Evolutionary conservation across 257 asterid genomes (phyloP).

Genomic region (Orobanche coerulescens): DNA sequence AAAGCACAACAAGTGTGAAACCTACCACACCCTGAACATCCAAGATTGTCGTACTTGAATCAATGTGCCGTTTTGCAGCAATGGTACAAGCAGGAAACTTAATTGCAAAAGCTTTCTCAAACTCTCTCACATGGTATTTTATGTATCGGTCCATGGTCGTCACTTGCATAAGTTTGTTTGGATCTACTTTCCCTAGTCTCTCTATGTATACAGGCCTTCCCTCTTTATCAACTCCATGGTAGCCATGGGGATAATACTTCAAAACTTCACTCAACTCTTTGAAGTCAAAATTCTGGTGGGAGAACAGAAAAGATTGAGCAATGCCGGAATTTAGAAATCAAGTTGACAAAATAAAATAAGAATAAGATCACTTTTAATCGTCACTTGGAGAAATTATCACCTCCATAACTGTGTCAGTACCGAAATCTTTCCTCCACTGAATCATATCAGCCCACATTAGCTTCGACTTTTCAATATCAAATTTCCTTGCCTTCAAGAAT

Average conservation of each 20-base stretch:
- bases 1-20: slow-evolving; percentile 16
- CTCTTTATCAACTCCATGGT: slow-evolving; percentile 80
- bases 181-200: slow-evolving; percentile 78
- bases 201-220: slow-evolving; percentile 86
- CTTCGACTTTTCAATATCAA: slow-evolving; percentile 68
- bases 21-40: slow-evolving; percentile 91
- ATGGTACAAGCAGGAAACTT: slow-evolving; percentile 86
- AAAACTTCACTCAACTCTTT: slow-evolving; percentile 65
- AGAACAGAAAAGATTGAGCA: slow-evolving; percentile 5
- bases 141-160: slow-evolving; percentile 70
- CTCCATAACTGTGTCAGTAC: slow-evolving; percentile 57
- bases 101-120: slow-evolving; percentile 64
- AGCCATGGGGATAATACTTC: slow-evolving; percentile 71
- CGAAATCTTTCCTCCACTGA: slow-evolving; percentile 80
- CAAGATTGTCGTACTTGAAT: slow-evolving; percentile 76
- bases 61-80: slow-evolving; percentile 78
- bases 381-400: slow-evolving; percentile 25
- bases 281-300: slow-evolving; percentile 65
- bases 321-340: neutral
- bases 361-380: neutral
- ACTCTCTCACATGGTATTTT: slow-evolving; percentile 69
- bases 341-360: slow-evolving; percentile 14
- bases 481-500: slow-evolving; percentile 77
- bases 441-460: slow-evolving; percentile 93
- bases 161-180: slow-evolving; percentile 75